Evolutionary conservation across 176 grass and related monocot species (phyloP).

Genomic region (Stipa capillata): DNA sequence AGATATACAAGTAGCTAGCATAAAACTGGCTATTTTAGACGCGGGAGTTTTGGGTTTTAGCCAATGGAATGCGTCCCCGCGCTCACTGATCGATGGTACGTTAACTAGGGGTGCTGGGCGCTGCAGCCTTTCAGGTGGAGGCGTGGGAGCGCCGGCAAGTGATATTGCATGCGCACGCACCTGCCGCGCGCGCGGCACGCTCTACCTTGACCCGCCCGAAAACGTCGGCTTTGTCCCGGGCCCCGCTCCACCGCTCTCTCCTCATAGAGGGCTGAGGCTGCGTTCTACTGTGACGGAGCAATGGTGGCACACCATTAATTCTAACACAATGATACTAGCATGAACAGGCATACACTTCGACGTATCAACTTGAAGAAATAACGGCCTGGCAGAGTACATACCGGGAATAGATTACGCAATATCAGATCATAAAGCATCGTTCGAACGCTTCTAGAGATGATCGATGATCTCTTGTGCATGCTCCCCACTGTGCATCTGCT

Average conservation of each 20-base stretch:
- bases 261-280: neutral
- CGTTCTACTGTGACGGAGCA: neutral
- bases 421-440: neutral
- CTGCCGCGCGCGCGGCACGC: neutral
- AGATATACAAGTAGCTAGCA: no score
- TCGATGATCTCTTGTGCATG: neutral
- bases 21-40: neutral
- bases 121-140: neutral
- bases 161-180: neutral
- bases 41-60: neutral
- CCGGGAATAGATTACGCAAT: neutral
- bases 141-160: no score
- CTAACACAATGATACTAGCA: no score
- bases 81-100: conserved; percentile 6
- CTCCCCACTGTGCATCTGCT: neutral
- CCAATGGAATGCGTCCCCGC: neutral
- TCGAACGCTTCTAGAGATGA: neutral
- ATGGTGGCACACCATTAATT: neutral
- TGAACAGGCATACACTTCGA: no score
- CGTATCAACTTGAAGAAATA: neutral
- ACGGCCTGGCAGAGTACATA: neutral
- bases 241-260: neutral
- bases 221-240: conserved; percentile 35
- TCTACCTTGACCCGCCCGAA: conserved; percentile 10
- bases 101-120: neutral